Conservation (phyloP, 2,329 filamentous ascomycete genomes). For the Xylaria sp. region DNA sequence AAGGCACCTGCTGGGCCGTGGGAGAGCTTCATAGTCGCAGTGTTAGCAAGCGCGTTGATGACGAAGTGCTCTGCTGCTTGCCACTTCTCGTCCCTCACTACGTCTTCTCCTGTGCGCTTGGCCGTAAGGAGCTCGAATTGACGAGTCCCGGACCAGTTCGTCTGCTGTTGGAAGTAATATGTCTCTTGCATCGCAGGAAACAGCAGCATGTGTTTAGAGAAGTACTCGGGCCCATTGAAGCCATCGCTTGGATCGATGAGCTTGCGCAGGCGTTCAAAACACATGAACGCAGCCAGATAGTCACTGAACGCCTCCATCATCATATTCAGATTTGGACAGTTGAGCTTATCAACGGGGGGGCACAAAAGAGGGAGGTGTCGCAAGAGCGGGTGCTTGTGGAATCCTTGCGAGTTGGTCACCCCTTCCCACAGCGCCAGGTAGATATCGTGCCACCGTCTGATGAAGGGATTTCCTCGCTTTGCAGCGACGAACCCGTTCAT, state of each 20-base stretch:
- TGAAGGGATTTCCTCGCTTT: conserved; percentile 55
- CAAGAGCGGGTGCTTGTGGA: conserved; percentile 49
- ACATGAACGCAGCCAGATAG: conserved; percentile 48
- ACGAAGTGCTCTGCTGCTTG: conserved; percentile 46
- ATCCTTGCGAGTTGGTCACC: conserved; percentile 45
- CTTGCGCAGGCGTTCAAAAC: conserved; percentile 49
- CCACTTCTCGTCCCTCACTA: conserved; percentile 44
- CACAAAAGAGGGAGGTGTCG: conserved; percentile 44
- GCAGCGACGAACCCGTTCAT: conserved; percentile 57
- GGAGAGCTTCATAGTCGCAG: conserved; percentile 50
- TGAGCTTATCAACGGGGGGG: conserved; percentile 41
- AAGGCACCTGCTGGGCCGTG: conserved; percentile 46
- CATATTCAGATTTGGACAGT: conserved; percentile 40
- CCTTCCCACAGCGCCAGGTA: conserved; percentile 52
- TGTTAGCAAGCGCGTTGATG: conserved; percentile 46
- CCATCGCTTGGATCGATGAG: conserved; percentile 49
- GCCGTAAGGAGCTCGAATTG: conserved; percentile 49
- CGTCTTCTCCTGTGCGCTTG: conserved; percentile 40
- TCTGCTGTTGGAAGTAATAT: conserved; percentile 47
- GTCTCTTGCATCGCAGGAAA: conserved; percentile 47
- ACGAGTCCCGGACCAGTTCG: conserved; percentile 46
- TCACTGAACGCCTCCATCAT: conserved; percentile 45
- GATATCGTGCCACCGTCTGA: conserved; percentile 55
- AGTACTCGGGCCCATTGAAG: conserved; percentile 50
- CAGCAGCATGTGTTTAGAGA: conserved; percentile 47